Evolutionary conservation across 495 filamentous ascomycete species (phyloP), one percentile per base, ranked within the genome.

Genomic region (Patellaria atrata): DNA sequence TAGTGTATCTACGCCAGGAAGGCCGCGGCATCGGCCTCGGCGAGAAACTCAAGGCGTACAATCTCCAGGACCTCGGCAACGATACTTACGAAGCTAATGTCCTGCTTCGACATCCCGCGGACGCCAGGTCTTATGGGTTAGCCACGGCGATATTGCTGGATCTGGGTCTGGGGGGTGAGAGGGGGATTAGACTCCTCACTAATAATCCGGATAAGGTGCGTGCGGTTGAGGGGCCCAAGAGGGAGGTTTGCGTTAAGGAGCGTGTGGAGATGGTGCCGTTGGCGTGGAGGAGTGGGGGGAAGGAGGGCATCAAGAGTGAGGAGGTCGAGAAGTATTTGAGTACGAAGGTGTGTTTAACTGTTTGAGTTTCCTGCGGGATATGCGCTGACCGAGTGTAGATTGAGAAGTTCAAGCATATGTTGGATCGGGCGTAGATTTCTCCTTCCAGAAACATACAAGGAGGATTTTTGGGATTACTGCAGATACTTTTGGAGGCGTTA

Each of bases 181-280:
- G 63, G 14, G 83, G 89, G 9, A 75, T 94, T 30, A 62, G 81
- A 36, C 56, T 97, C 22, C 60, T 97, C 40, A 97, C 89, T n/a
- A 97, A 97, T 55, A 97, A 97, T 50, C 89, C 89, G 0, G 89
- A 97, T 44, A 97, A 97, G 63, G 77, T 96, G 20, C 68, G 84
- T 16, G 89, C 89, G 2, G 81, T 97, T 5, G 89, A 97, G 50
- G 89, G 89, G 0, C 82, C 83, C 0, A 79, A 79, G 40, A 64
- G 83, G 14, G 86, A 94, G 60, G 66, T 96, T 4, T 67, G 74
- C 29, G 87, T 97, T 5, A 84, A 74, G 44, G 86, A 94, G 52
- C 63, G 91, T 27, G 83, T 97, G 18, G 70, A 85, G 1, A 97
- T 97, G 89, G 72, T 96, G 24, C 89, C 89, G n/a, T 56, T 94